Percentiles rank a stretch among this genome's conserved stretches.
These are phyloP conservation scores for Tricholomella constricta DNA, from an alignment of 768 basidiomycete genomes.

Conservation along the genomic window DNA sequence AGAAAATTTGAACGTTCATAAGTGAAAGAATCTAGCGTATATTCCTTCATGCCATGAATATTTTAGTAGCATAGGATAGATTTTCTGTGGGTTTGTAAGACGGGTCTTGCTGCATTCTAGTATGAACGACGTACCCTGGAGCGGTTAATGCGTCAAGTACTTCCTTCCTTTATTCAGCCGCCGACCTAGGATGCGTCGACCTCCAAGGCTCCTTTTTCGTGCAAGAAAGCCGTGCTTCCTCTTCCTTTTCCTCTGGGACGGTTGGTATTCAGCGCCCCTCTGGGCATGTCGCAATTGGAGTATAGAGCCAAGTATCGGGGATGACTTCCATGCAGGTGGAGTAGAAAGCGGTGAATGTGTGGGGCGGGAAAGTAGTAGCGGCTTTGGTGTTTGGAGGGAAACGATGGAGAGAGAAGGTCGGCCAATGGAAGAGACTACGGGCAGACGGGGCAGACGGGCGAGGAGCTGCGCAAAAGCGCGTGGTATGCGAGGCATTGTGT, in stretches of 20 bases:
- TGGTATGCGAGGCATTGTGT: slow-evolving; percentile 48
- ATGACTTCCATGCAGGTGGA: slow-evolving; percentile 23
- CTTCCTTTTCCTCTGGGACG: slow-evolving; percentile 92
- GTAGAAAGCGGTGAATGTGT: slow-evolving; percentile 23
- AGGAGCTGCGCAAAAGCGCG: slow-evolving; percentile 38
- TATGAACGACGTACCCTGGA: background rate
- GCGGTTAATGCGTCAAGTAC: slow-evolving; percentile 73
- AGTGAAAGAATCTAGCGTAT: slow-evolving; percentile 9
- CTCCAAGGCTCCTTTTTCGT: slow-evolving; percentile 65
- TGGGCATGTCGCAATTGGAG: slow-evolving; percentile 64
- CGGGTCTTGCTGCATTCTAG: too few relatives aligned
- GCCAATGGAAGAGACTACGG: slow-evolving; percentile 17
- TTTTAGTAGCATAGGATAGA: background rate
- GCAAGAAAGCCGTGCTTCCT: slow-evolving; percentile 90
- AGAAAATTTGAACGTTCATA: slow-evolving; percentile 20
- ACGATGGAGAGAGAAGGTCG: slow-evolving; percentile 16
- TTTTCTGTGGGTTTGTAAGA: background rate
- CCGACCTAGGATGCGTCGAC: slow-evolving; percentile 70
- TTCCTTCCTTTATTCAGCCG: slow-evolving; percentile 76
- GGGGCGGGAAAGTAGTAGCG: slow-evolving; percentile 26
- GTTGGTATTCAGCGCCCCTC: slow-evolving; percentile 92
- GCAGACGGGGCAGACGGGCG: slow-evolving; percentile 33
- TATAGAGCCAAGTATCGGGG: slow-evolving; percentile 41
- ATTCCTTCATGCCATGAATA: background rate
- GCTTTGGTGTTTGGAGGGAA: slow-evolving; percentile 14